phyloP scores from a whole-genome alignment of 352 stramenopile genomes.

The Phytophthora fragariaefolia region DNA sequence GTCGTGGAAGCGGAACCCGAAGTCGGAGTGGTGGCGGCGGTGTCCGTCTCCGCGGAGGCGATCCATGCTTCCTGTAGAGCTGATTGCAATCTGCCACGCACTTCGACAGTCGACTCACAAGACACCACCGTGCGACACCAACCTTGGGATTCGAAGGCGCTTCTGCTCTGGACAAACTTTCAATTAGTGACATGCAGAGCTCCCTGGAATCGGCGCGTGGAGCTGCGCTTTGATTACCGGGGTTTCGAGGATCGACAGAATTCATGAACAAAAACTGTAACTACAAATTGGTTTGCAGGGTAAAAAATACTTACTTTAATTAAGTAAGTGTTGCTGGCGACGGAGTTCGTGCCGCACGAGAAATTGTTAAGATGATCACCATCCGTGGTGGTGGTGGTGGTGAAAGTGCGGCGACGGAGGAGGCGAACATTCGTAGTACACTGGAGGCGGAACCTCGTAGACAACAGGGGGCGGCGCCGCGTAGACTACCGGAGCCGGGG shows the following conservation, averaged over 20 bases:
- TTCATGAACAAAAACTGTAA: neutral
- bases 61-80: neutral
- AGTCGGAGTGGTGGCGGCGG: conserved; percentile 2
- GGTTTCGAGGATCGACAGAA: neutral
- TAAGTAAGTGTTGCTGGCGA: neutral
- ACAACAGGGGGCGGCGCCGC: conserved; percentile 1
- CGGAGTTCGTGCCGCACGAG: too few species aligned
- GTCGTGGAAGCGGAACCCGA: conserved; percentile 8
- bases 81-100: neutral
- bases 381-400: conserved; percentile 19
- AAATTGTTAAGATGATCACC: conserved; percentile 7
- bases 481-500: conserved; percentile 12
- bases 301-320: too few species aligned
- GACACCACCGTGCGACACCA: neutral
- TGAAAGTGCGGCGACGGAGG: conserved; percentile 13
- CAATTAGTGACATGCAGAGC: neutral
- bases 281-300: too few species aligned
- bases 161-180: conserved; percentile 1
- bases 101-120: neutral
- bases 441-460: conserved; percentile 17
- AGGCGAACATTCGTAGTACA: conserved; percentile 22
- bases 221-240: neutral
- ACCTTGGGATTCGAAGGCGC: neutral
- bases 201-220: neutral
- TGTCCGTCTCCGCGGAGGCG: neutral